Base-by-base conservation (phyloP, 108 stramenopile species). In the Cyclostephanos invisitatus region DNA sequence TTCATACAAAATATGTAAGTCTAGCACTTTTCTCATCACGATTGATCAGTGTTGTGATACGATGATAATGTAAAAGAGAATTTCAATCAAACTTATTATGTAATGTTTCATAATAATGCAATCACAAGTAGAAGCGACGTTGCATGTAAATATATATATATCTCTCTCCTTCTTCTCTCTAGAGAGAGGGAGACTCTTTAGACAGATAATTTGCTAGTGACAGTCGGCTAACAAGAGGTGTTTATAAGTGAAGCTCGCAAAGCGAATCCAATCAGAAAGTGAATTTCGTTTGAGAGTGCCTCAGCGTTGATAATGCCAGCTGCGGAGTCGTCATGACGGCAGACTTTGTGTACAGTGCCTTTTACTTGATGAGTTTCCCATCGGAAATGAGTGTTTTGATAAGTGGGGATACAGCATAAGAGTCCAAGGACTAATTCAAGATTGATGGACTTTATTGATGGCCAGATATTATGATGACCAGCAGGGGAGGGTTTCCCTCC, bases 211-310 rank as follows among this genome's bases (percentile, higher is more conserved):
- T 32, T 4, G 32, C 2, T 32, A 32, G n/a, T n/a, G n/a, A n/a
- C n/a, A n/a, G n/a, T n/a, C n/a, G n/a, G n/a, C 28, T 62, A 75
- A 40, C 74, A 75, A 24, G 74, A 75, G 46, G 74, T 77, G 54
- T 77, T 77, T 22, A 61, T 22, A 14, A 77, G 71, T 32, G 76
- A 63, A 7, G 42, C 65, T n/a, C 76, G 48, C 11, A 77, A 40
- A 2, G 76, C 10, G 18, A 77, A 72, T 15, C 76, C 76, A 54
- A 77, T 51, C 5, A 77, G 64, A 62, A 72, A 64, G 14, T 72
- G 51, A 22, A 77, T 66, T 72, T 73, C 70, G 25, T 62, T 57
- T n/a, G 74, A 69, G 4, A 75, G 44, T 28, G 21, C 59, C 61
- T 75, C 68, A 27, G 62, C 60, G 27, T 68, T 67, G 12, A 73